Conservation (phyloP, 805 yeast genomes). For the Yamadazyma insecticola region DNA sequence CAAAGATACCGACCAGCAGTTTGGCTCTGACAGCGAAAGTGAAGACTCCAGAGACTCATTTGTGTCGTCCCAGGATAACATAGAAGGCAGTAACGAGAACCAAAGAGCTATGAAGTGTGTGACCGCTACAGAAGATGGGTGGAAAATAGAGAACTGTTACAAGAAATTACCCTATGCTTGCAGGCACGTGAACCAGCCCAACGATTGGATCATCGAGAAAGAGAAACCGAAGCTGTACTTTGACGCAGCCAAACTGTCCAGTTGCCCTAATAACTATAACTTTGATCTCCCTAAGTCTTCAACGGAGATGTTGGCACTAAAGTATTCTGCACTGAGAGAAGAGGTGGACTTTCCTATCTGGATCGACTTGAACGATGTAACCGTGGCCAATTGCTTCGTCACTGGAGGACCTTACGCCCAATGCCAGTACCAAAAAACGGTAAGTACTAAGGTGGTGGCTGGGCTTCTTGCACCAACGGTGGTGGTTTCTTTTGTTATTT, state of each 20-base stretch:
- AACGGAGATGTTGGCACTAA: slow-evolving; percentile 26
- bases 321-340: slow-evolving; percentile 21
- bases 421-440: slow-evolving; percentile 70
- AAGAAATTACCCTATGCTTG: slow-evolving; percentile 52
- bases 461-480: slow-evolving; percentile 65
- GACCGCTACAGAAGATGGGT: slow-evolving; percentile 40
- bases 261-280: slow-evolving; percentile 31
- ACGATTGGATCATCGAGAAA: slow-evolving; percentile 40
- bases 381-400: slow-evolving; percentile 77
- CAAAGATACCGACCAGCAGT: slow-evolving; percentile 1
- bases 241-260: slow-evolving; percentile 23
- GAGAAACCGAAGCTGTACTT: slow-evolving; percentile 41
- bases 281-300: slow-evolving; percentile 33
- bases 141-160: slow-evolving; percentile 69
- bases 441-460: slow-evolving; percentile 52
- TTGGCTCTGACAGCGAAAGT: neutral
- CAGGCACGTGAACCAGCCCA: slow-evolving; percentile 32
- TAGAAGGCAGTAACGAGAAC: neutral
- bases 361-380: slow-evolving; percentile 79
- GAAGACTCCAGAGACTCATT: neutral
- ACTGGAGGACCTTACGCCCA: slow-evolving; percentile 70
- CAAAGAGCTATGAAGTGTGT: slow-evolving; percentile 40
- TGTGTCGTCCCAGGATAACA: no score
- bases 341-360: slow-evolving; percentile 46
- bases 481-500: slow-evolving; percentile 48